Conservation (phyloP, 306 rosid species). For the Casuarina cunninghamiana region DNA sequence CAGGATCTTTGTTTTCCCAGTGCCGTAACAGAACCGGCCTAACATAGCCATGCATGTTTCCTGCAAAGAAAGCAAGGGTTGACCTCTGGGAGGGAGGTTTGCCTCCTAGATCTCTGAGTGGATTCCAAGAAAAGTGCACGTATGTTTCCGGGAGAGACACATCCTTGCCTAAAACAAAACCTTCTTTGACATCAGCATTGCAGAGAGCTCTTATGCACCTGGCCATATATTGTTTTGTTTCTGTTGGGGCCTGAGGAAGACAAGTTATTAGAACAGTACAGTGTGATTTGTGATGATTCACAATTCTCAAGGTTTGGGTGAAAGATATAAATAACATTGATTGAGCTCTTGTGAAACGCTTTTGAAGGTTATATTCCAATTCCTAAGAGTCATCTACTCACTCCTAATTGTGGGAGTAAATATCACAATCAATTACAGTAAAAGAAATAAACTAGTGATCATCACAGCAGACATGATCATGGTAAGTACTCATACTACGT, state of each 20-base stretch:
- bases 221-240: slow-evolving; percentile 64
- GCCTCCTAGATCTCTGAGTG: slow-evolving; percentile 68
- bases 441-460: no score
- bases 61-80: slow-evolving; percentile 81
- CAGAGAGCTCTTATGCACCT: slow-evolving; percentile 85
- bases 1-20: slow-evolving; percentile 89
- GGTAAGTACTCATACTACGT: no score
- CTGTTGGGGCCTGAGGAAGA: slow-evolving; percentile 71
- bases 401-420: background rate
- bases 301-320: background rate
- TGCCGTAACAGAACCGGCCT: slow-evolving; percentile 66
- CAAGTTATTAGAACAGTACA: slow-evolving; percentile 21
- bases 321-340: background rate
- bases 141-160: slow-evolving; percentile 90
- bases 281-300: slow-evolving; percentile 7
- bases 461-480: no score
- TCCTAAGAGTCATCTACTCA: background rate
- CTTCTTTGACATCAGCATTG: slow-evolving; percentile 83
- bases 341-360: background rate
- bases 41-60: slow-evolving; percentile 77
- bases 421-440: background rate
- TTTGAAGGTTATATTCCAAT: background rate
- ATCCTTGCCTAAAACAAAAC: slow-evolving; percentile 88
- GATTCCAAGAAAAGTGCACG: slow-evolving; percentile 51
- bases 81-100: slow-evolving; percentile 70